These are phyloP conservation scores for Paramecium pentaurelia DNA, from an alignment of 73 alveolate species.

Conservation along the genomic window DNA sequence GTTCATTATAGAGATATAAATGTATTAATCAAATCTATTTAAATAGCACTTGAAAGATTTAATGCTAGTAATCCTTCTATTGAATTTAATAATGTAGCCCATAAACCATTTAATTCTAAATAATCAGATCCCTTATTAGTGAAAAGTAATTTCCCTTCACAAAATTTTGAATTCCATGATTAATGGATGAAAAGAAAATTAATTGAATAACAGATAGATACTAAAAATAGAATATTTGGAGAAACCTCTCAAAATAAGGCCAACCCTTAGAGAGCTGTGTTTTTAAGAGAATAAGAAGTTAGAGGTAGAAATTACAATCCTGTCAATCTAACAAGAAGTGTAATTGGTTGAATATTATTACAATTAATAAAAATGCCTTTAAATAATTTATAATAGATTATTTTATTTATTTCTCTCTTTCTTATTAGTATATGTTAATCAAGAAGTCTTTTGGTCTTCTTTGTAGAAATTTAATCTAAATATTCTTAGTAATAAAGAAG, in stretches of 20 bases:
- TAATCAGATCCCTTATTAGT: neutral
- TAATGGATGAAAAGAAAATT: neutral
- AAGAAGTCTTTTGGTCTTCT: neutral
- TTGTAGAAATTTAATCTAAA: neutral
- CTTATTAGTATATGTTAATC: neutral
- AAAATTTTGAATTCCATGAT: neutral
- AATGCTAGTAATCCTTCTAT: neutral
- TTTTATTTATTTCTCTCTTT: neutral
- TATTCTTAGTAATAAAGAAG: neutral
- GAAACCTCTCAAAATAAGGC: neutral
- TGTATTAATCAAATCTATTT: neutral
- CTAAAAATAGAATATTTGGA: neutral
- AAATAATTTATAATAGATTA: neutral
- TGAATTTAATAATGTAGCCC: neutral
- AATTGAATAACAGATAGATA: neutral
- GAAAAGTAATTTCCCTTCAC: neutral
- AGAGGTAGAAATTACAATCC: slow-evolving; percentile 29
- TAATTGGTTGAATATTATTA: neutral
- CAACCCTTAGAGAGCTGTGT: neutral
- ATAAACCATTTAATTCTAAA: neutral
- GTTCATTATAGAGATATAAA: neutral
- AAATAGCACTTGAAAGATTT: neutral
- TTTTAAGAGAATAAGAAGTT: neutral
- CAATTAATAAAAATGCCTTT: neutral
- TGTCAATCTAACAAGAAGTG: neutral